Base-by-base conservation (phyloP, 75 land plant species). In the Ceratopteris richardii region DNA sequence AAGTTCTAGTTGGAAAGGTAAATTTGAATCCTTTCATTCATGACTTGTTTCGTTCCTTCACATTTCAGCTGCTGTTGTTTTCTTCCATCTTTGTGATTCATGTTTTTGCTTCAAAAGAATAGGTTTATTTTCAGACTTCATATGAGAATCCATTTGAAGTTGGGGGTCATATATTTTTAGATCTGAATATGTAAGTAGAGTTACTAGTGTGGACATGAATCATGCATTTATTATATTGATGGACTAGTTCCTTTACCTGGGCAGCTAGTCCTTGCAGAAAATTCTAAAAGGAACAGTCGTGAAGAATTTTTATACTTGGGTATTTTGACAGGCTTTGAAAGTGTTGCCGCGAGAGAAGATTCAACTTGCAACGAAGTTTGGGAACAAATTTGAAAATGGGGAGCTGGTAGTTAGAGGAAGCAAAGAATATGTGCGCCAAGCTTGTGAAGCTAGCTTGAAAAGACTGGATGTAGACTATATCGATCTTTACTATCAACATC, bases 391-490 rank as follows among this genome's bases (percentile, higher is more conserved):
- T 1, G 33, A 10, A 13, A 58, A 51, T 31, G 56, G 37, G 9
- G n/a, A 13, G 13, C 37, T 58, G 33, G 44, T 63, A 17, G 19
- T 42, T 2, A 86, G 65, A 25, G 90, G 90, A 18, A 41, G 48
- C 39, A 58, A 83, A 13, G 87, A 83, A 7, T 83, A 83, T 71
- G 83, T 72, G 9, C 63, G 90, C 7, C 58, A 75, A 31, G 82
- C 81, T 46, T 86, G 90, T 64, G 87, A 86, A 31, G 78, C 27
- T 65, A 86, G 87, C 61, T 59, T 86, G 28, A 66, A 77, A 63
- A 84, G 87, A 0, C 83, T 83, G 54, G 87, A 53, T 47, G 84
- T 86, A 39, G 81, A 83, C 2, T 86, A 83, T 50, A 86, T 86
- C 50, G 90, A 86, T 66, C 69, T 86, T 22, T 86, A 79, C 52